Conservation (phyloP, 345 rosid genomes). For the Conringia planisiliqua region DNA sequence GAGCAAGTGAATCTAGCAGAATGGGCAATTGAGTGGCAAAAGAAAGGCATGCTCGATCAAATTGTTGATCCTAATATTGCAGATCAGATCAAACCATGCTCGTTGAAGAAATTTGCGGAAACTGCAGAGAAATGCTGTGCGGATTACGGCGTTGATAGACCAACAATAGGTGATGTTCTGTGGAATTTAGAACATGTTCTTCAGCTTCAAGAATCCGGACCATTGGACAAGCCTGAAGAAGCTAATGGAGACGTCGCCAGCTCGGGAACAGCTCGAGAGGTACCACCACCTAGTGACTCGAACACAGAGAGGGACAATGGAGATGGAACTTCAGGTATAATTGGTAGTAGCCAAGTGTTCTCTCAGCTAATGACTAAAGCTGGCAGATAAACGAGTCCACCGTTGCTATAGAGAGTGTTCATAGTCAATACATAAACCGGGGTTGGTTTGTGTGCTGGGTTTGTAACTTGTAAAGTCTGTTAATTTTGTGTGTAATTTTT, state of each 20-base stretch:
- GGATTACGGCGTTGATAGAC: conserved; percentile 93
- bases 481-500: background rate
- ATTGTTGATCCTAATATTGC: conserved; percentile 70
- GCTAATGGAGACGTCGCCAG: background rate
- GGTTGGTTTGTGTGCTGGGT: conserved; percentile 25
- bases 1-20: conserved; percentile 96
- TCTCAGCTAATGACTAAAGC: conserved; percentile 85
- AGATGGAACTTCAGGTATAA: conserved; percentile 50
- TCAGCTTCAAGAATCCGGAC: conserved; percentile 74
- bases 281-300: conserved; percentile 23
- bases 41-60: conserved; percentile 68
- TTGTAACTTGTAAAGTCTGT: conserved; percentile 1
- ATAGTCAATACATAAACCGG: conserved; percentile 10
- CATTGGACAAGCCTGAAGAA: conserved; percentile 35
- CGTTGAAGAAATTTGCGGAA: conserved; percentile 79
- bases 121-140: conserved; percentile 97
- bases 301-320: conserved; percentile 34
- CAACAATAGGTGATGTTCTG: conserved; percentile 85
- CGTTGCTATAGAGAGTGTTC: background rate
- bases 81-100: conserved; percentile 58
- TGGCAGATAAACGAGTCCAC: conserved; percentile 47
- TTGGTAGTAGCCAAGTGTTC: conserved; percentile 65
- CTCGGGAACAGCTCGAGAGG: conserved; percentile 26
- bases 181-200: conserved; percentile 86
- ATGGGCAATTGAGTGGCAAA: conserved; percentile 98